Evolutionary conservation across 164 flowering plant genomes (phyloP), one percentile per base, ranked within the genome.

Genomic region (Amborella trichopoda): DNA sequence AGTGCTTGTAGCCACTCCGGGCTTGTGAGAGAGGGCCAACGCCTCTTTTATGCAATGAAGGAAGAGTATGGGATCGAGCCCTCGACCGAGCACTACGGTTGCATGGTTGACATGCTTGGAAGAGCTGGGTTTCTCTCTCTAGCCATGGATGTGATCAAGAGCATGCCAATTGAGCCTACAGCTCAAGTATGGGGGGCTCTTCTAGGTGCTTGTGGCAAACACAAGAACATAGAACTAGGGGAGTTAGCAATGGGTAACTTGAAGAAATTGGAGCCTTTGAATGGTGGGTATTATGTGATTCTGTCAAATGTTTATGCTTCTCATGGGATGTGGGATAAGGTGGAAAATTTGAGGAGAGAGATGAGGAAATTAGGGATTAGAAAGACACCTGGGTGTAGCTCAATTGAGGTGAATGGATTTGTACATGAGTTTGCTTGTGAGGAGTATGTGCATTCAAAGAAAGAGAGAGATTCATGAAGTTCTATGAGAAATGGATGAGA

Each of bases 371-470:
- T 18, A 19, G 52, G 18, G 13, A 26, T 58, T 24, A 49, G 42
- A 47, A 63, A 58, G 40, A 63, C 58, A 46, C 59, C 68, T 18
- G 68, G 68, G 23, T 63, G 59, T 33, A 63, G 63, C 46, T 58
- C 63, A 63, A 54, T 63, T 13, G 68, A 63, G 46, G 56, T 58
- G 20, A 36, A 54, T 9, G 51, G 54, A 24, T 53, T n/a, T 36
- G 14, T 63, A 30, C 17, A 58, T 24, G 36, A 54, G 38, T 58
- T 58, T 46, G 53, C 54, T 38, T 63, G 63, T 1, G 37, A 36
- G 16, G 63, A 63, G 36, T 68, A 72, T 36, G 33, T 47, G 16
- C 90, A 91, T 46, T 49, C 45, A 17, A 23, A 58, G 27, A 26
- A 59, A 49, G 40, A 12, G 44, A 2, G 49, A 58, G 13, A 58